phyloP scores from a whole-genome alignment of 306 rosid genomes.

The Phaseolus lunatus region DNA sequence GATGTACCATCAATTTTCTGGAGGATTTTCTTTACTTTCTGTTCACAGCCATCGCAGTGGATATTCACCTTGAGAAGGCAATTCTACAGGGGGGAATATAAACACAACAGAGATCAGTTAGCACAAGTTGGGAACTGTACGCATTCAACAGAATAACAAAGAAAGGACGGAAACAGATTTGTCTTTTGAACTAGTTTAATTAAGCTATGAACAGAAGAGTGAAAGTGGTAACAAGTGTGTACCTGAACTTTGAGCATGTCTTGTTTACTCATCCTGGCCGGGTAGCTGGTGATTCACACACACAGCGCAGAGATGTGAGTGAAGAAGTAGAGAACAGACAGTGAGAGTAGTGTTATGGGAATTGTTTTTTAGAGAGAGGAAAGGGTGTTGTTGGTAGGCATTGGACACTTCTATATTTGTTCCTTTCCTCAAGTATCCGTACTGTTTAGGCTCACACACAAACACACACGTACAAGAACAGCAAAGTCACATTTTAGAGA shows the following conservation, averaged over 20 bases:
- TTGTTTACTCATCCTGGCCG: conserved; percentile 75
- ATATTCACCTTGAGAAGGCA: conserved; percentile 80
- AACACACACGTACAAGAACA: conserved; percentile 9
- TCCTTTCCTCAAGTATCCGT: conserved; percentile 51
- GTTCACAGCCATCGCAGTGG: conserved; percentile 88
- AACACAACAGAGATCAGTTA: conserved; percentile 33
- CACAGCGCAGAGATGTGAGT: conserved; percentile 32
- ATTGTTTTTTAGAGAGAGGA: conserved; percentile 41
- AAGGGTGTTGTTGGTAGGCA: conserved; percentile 55
- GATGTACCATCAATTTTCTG: conserved; percentile 87
- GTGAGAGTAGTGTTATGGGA: conserved; percentile 8
- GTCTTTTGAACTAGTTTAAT: background rate
- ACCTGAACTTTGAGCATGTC: conserved; percentile 85
- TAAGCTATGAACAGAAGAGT: background rate
- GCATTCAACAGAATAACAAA: background rate
- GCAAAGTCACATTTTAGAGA: conserved; percentile 42
- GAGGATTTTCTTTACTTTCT: conserved; percentile 77
- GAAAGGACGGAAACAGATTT: conserved; percentile 7
- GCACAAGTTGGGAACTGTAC: background rate
- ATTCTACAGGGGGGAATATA: conserved; percentile 55
- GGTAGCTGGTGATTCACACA: background rate
- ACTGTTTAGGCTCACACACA: conserved; percentile 34
- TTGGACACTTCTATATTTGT: conserved; percentile 49
- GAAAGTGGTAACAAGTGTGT: conserved; percentile 26
- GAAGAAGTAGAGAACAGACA: conserved; percentile 26